Evolutionary conservation across 441 rosid species (phyloP).

Genomic region (Theobroma grandiflorum): DNA sequence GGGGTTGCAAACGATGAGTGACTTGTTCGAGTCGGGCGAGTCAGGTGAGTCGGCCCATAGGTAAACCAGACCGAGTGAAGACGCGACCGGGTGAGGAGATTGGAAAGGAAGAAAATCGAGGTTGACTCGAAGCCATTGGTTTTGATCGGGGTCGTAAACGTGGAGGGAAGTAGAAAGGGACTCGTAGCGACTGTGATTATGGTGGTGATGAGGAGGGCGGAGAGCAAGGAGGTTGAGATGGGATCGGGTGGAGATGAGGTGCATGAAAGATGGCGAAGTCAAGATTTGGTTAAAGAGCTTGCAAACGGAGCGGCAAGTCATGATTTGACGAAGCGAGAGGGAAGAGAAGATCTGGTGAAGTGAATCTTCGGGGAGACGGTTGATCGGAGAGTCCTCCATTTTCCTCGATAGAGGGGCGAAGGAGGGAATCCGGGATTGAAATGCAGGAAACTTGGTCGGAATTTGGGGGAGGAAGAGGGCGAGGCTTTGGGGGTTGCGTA

Average conservation of each 20-base stretch:
- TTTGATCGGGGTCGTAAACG: conserved; percentile 66
- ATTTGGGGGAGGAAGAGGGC: background rate
- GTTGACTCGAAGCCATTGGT: conserved; percentile 65
- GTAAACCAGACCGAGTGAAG: conserved; percentile 70
- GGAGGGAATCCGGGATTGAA: conserved; percentile 9
- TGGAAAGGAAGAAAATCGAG: conserved; percentile 78
- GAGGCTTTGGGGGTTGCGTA: background rate
- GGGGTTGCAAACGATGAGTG: conserved; percentile 79
- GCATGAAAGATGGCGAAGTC: conserved; percentile 63
- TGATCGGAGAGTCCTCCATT: conserved; percentile 76
- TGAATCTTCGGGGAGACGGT: conserved; percentile 72
- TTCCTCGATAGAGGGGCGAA: conserved; percentile 30
- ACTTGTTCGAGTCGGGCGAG: conserved; percentile 59
- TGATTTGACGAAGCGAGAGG: conserved; percentile 80
- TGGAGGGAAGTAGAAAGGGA: conserved; percentile 48
- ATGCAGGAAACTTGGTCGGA: conserved; percentile 7
- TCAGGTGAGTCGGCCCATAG: conserved; percentile 70
- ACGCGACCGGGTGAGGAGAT: conserved; percentile 71
- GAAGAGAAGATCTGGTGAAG: conserved; percentile 88
- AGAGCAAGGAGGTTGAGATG: conserved; percentile 73
- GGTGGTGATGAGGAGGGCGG: conserved; percentile 65
- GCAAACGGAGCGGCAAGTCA: conserved; percentile 75
- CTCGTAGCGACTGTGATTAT: conserved; percentile 29
- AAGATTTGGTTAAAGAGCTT: conserved; percentile 65
- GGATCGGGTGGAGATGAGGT: conserved; percentile 58